phyloP scores from a whole-genome alignment of 176 grass and related monocot species.

The Oryza punctata region DNA sequence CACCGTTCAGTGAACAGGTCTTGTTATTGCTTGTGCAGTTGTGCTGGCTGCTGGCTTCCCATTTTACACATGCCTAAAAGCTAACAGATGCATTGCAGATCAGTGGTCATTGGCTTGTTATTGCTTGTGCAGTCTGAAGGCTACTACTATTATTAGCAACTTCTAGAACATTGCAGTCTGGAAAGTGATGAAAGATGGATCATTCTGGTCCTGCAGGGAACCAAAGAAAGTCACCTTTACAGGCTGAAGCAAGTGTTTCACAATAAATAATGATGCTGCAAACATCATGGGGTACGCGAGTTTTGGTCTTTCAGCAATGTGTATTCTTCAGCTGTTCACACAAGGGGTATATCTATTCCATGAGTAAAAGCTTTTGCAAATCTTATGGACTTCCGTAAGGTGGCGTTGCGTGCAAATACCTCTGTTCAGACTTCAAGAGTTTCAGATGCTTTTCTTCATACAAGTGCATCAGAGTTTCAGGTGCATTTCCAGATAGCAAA shows the following conservation, averaged over 20 bases:
- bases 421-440: not conserved
- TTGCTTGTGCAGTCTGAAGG: no score
- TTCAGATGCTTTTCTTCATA: not conserved
- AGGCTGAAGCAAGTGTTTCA: conserved; percentile 12
- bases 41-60: not conserved
- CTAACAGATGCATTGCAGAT: not conserved
- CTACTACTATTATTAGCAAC: conserved; percentile 8
- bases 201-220: not conserved
- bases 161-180: not conserved
- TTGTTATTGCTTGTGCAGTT: conserved; percentile 9
- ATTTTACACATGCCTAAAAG: conserved; percentile 6
- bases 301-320: not conserved
- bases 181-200: conserved; percentile 8
- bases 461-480: conserved; percentile 16
- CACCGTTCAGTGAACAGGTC: not conserved
- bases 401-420: not conserved
- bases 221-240: conserved; percentile 18
- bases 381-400: not conserved
- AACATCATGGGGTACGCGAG: not conserved
- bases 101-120: not conserved
- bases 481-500: conserved; percentile 1
- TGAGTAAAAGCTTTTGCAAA: not conserved
- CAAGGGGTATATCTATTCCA: not conserved
- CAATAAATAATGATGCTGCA: conserved; percentile 20
- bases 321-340: not conserved